A percentile compares a stretch with the other conserved stretches of the same genome.
Evolutionary conservation across 2,329 filamentous ascomycete species (phyloP).

Genomic region (Hypoxylon sp.): DNA sequence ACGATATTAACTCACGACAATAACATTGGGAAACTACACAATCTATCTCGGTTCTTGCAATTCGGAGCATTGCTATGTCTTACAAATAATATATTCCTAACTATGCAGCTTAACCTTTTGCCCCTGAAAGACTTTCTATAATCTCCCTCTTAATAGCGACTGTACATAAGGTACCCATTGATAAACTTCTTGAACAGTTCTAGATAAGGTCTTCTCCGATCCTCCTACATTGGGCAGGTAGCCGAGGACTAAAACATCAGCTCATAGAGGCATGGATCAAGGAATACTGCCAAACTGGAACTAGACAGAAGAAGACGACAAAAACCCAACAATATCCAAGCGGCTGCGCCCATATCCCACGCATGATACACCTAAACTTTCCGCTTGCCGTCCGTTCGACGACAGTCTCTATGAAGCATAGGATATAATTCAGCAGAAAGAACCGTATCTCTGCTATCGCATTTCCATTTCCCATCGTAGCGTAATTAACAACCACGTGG

Average conservation of each 20-base stretch:
- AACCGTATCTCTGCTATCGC: too few species aligned
- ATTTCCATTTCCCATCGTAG: too few species aligned
- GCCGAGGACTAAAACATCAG: not conserved
- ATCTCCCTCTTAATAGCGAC: not conserved
- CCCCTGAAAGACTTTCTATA: not conserved
- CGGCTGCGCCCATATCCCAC: not conserved
- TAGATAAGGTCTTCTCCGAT: too few species aligned
- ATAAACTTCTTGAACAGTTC: too few species aligned
- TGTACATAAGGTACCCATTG: not conserved
- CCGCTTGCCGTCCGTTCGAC: not conserved
- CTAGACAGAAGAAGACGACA: not conserved
- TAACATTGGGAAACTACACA: too few species aligned
- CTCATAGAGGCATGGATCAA: not conserved
- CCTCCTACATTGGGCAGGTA: not conserved
- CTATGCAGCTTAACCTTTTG: too few species aligned
- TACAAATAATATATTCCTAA: too few species aligned
- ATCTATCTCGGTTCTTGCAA: too few species aligned
- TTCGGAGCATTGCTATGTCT: too few species aligned
- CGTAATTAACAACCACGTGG: too few species aligned
- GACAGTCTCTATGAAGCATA: not conserved
- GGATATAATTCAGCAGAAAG: too few species aligned
- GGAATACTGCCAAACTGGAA: not conserved
- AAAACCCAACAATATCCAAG: constrained; percentile 1
- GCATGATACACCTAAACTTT: not conserved
- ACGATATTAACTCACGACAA: too few species aligned